Base-by-base conservation (phyloP, 495 filamentous ascomycete species). In the Penicillium riverlandense region DNA sequence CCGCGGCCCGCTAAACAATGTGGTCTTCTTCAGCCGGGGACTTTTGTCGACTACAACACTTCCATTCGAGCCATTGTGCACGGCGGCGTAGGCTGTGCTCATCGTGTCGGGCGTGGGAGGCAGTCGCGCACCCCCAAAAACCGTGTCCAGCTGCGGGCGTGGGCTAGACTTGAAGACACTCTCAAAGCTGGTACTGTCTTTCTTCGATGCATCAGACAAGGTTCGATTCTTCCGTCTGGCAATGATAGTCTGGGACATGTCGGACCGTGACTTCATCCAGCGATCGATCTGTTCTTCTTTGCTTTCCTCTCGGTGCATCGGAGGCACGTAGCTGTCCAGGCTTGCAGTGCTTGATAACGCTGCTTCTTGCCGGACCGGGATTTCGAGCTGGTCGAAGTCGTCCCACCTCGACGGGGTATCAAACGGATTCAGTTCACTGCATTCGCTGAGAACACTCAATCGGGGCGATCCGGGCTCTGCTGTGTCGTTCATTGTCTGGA, bases 401-500 rank as follows among this genome's bases (percentile, higher is more conserved):
- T 58, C 36, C 33, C 40, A 49, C 32, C 37, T 45, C 9, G 49
- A 44, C 0, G 44, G 35, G 7, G 51, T 57, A 28, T 61, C 84
- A 44, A 83, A 82, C 6, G 86, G 70, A 54, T 80, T 83, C 9
- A 85, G 52, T 49, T 90, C 86, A 29, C 84, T 88, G 53, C 84
- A 87, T 60, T 91, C 85, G 54, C 86, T 90, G 27, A 91, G 71
- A 12, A 86, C 73, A 49, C 86, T 90, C 13, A 90, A 65, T 38
- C 83, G 75, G 7, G 85, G 85, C 39, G 84, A 87, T 38, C 51
- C 60, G 0, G 64, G 55, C 11, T 69, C 67, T 4, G 43, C 32
- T 2, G 43, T 61, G 29, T 57, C 62, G 14, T 35, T 57, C 50
- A 59, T 63, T 4, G 67, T 69, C 33, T 65, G 49, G 27, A 59